Percentiles rank a stretch among this genome's conserved stretches.
Evolutionary conservation across 176 grass and related monocot genomes (phyloP).

Genomic region (Oryza longistaminata): DNA sequence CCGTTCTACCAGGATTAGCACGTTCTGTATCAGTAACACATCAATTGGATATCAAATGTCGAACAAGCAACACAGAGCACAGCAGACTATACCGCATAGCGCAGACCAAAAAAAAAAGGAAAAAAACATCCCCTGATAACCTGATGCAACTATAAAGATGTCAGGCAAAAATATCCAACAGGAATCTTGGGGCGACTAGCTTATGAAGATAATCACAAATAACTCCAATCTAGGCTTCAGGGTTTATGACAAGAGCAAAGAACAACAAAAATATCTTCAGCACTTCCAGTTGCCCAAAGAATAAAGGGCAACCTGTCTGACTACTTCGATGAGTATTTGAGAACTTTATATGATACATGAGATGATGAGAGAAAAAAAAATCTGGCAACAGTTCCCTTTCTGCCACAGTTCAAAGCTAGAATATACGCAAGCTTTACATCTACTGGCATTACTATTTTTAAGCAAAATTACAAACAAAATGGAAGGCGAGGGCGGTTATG

Average conservation of each 20-base stretch:
- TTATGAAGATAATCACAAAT: background rate
- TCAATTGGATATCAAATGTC: too few relatives aligned
- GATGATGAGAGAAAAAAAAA: background rate
- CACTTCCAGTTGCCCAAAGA: conserved; percentile 7
- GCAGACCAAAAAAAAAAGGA: too few relatives aligned
- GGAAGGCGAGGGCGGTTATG: conserved; percentile 42
- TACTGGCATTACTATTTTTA: background rate
- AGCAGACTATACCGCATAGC: background rate
- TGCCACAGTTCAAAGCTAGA: background rate
- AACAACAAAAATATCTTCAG: background rate
- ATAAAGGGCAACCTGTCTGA: conserved; percentile 18
- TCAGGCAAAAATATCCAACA: too few relatives aligned
- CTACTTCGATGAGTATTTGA: background rate
- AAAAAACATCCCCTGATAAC: background rate
- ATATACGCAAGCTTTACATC: conserved; percentile 30
- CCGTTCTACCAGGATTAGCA: background rate
- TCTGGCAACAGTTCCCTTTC: background rate
- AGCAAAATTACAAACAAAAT: conserved; percentile 48
- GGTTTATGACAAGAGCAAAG: background rate
- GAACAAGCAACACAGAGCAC: background rate
- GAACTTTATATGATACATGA: conserved; percentile 27
- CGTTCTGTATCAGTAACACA: background rate
- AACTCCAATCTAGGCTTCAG: background rate
- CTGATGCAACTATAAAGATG: background rate
- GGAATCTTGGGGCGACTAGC: background rate